Base-by-base conservation (phyloP, 2,329 filamentous ascomycete genomes). In the Aurifilum marmelostoma region DNA sequence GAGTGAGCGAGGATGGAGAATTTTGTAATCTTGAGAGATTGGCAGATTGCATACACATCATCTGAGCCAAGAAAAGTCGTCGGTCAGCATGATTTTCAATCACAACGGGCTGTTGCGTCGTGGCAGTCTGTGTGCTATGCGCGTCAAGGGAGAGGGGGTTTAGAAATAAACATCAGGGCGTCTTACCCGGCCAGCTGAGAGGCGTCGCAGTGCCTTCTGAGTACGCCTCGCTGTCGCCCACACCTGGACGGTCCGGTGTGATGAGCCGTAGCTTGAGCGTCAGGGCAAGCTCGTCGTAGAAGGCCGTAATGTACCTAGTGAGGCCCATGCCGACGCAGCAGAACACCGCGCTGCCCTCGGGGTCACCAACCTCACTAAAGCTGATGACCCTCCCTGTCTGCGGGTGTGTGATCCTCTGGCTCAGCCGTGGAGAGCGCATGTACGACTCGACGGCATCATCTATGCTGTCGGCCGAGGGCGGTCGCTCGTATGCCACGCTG, bases 311-410 rank as follows among this genome's bases (percentile, higher is more conserved):
- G 77, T 96, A 99, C 79, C 96, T 88, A 14, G 96, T 99, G 75
- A 99, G 80, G 0, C 96, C 96, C 96, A 99, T 99, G 27, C 96
- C 96, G 2, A 99, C 94, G 75, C 96, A 99, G 77, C 96, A 97
- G 74, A 99, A 94, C 1, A 99, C 93, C 2, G 94, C 95, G 73
- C 91, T 95, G 1, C 96, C 96, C 58, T 95, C 89, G 0, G 94
- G 90, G 77, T 98, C 94, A 18, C 96, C 96, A 2, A 99, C 96
- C 78, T 99, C 96, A 0, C 95, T 98, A 76, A 97, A 99, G 0
- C 94, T 97, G 73, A 99, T 97, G 3, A 91, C 85, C 21, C 96
- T 89, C 1, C 94, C 94, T 0, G 92, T 97, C 69, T 92, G 90
- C 0, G 94, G 93, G 79, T 97, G 93, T 29, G 86, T 85, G 65